Evolutionary conservation across 495 filamentous ascomycete genomes (phyloP).

Genomic region (Elaphomyces granulatus): DNA sequence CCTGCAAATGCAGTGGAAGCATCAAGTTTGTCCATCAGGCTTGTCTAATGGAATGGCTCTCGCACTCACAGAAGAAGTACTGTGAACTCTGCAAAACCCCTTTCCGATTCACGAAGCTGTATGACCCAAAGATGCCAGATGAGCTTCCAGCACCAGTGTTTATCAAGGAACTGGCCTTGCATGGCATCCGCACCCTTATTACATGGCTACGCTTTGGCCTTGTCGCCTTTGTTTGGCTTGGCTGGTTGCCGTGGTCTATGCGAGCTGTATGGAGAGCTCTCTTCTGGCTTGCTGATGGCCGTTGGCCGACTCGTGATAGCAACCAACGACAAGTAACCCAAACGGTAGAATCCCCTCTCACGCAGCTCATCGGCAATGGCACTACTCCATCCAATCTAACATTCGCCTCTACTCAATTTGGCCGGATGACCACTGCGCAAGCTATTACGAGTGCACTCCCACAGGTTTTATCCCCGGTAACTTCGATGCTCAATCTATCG

Average conservation of each 20-base stretch:
- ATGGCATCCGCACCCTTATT: slow-evolving; percentile 51
- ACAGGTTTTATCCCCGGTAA: slow-evolving; percentile 21
- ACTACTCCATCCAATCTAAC: slow-evolving; percentile 26
- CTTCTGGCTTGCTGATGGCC: slow-evolving; percentile 93
- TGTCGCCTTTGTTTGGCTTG: slow-evolving; percentile 77
- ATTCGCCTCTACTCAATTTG: slow-evolving; percentile 15
- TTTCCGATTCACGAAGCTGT: slow-evolving; percentile 95
- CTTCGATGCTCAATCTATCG: slow-evolving; percentile 30
- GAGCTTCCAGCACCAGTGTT: slow-evolving; percentile 69
- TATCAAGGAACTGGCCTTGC: slow-evolving; percentile 54
- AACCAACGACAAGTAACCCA: slow-evolving; percentile 12
- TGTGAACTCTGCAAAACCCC: slow-evolving; percentile 98
- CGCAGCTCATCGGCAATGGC: slow-evolving; percentile 15
- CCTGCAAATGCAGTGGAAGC: slow-evolving; percentile 95
- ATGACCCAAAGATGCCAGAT: slow-evolving; percentile 82
- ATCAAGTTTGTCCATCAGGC: slow-evolving; percentile 98
- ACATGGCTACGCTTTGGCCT: slow-evolving; percentile 65
- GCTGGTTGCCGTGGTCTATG: slow-evolving; percentile 80
- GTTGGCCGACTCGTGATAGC: slow-evolving; percentile 43
- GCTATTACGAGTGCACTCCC: slow-evolving; percentile 15
- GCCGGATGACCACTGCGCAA: slow-evolving; percentile 13
- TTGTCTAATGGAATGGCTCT: slow-evolving; percentile 95
- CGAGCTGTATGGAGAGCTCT: slow-evolving; percentile 78
- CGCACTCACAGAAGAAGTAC: slow-evolving; percentile 96
- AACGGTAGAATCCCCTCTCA: slow-evolving; percentile 3